Evolutionary conservation across 352 stramenopile species (phyloP), one percentile per base, ranked within the genome.

Genomic region (Phytophthora capsici): DNA sequence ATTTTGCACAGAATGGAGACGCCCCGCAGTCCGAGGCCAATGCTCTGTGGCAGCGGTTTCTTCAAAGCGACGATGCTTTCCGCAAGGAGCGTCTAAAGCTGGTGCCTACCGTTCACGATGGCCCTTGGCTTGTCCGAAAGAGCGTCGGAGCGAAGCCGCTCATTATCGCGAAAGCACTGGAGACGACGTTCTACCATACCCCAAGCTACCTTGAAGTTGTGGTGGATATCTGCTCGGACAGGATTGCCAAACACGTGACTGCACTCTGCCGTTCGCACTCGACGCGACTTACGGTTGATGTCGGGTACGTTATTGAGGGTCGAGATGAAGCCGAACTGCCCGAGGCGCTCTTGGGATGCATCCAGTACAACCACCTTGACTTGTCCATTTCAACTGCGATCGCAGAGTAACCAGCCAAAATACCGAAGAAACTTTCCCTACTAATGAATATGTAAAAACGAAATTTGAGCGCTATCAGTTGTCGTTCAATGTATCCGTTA

Each of bases 251-350:
- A 34, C 85, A 94, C 59, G 82, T 93, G 45, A 86, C 84, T n/a
- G 77, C 80, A 17, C 75, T 96, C 25, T 91, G 83, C 25, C 84
- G 84, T 17, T 89, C 79, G 23, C 78, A 91, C 48, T 86, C 77
- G 25, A 84, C 80, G 28, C 67, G 69, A 0, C 73, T 96, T 12
- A 85, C 82, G 26, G 80, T 93, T 2, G 83, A 94, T 58, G 90
- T 96, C 49, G 88, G 80, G 25, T 91, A 93, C 55, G 86, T 96
- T 22, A 49, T 94, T 22, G 88, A 96, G 62, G 88, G 81, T n/a
- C 63, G 78, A 40, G 64, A 77, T 25, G 79, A 91, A 50, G 61
- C 64, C 2, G 88, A 96, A 48, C 75, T 96, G 14, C 88, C 88
- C 0, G 88, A 96, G 52, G 73, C 80, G n/a, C 67, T 96, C n/a